These are phyloP conservation scores for Allium sativum DNA, from an alignment of 106 monocot genomes.

Conservation along the genomic window DNA sequence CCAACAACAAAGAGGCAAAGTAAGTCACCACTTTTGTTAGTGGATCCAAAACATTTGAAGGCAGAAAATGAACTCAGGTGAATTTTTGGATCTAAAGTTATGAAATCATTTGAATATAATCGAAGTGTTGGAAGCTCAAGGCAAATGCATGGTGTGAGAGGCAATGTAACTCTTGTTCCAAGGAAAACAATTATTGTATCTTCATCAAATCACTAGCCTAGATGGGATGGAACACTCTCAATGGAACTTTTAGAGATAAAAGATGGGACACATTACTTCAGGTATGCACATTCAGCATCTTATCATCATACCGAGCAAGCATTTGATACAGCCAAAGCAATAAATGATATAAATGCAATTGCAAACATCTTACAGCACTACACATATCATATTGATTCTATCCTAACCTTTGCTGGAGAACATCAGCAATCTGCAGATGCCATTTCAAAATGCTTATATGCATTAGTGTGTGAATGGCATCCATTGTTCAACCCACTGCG, in stretches of 20 bases:
- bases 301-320: slow-evolving; percentile 58
- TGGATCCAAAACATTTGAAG: slow-evolving; percentile 85
- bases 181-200: slow-evolving; percentile 79
- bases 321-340: slow-evolving; percentile 82
- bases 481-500: slow-evolving; percentile 60
- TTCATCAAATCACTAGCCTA: slow-evolving; percentile 64
- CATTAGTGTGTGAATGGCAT: slow-evolving; percentile 90
- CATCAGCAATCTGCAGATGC: slow-evolving; percentile 83
- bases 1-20: slow-evolving; percentile 8
- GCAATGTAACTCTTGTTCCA: slow-evolving; percentile 28
- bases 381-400: slow-evolving; percentile 78
- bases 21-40: slow-evolving; percentile 29
- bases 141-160: slow-evolving; percentile 57
- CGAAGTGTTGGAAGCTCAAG: slow-evolving; percentile 51
- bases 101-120: slow-evolving; percentile 75
- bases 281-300: slow-evolving; percentile 61
- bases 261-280: slow-evolving; percentile 67
- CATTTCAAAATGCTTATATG: slow-evolving; percentile 75
- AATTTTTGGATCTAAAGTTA: slow-evolving; percentile 94
- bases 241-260: slow-evolving; percentile 91
- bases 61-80: slow-evolving; percentile 84
- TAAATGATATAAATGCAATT: slow-evolving; percentile 84
- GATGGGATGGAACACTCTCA: slow-evolving; percentile 81
- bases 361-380: slow-evolving; percentile 53
- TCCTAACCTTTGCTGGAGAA: slow-evolving; percentile 91